Evolutionary conservation across 257 asterid species (phyloP), one percentile per base, ranked within the genome.

Genomic region (Fraxinus americana): DNA sequence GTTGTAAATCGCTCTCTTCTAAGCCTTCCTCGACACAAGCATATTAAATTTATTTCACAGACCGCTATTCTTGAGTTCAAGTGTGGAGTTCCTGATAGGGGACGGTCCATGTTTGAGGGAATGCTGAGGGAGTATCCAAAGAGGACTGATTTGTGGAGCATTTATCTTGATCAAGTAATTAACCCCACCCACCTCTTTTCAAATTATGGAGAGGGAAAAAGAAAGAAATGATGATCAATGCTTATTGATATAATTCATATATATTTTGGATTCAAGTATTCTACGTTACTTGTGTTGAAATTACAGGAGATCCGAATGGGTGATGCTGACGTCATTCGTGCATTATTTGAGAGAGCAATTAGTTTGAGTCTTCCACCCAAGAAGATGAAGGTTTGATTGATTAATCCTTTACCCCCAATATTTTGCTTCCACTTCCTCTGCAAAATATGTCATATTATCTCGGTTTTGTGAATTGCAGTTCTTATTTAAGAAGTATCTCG

Each of bases 141-240:
- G 88, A 89, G 97, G 87, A 96, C 96, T 23, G 99, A 96, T 83
- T 80, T 93, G 83, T 93, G 99, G 99, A 96, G 96, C 74, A 78
- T 93, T 78, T 96, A 96, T 81, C 86, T 96, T 10, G 99, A 96
- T 83, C 99, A 90, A 78, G 99, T 96, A 91, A 86, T 23, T 27
- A 59, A 79, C 75, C 32, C 1, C 39, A 5, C 21, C 7, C 48
- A 32, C 16, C 41, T 41, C 9, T 34, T 25, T 8, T 9, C 27
- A 54, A 54, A 17, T 7, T 6, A 27, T 71, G n/a, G 16, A 29
- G 13, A 25, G 27, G 27, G 14, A 30, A 50, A 19, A 38, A 30
- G 48, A 72, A 71, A 57, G 11, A 63, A 2, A 52, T 74, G 61
- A 73, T 30, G 21, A 29, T 75, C 52, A 17, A 48, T 12, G 4